Evolutionary conservation across 306 rosid species (phyloP).

Genomic region (Morella rubra): DNA sequence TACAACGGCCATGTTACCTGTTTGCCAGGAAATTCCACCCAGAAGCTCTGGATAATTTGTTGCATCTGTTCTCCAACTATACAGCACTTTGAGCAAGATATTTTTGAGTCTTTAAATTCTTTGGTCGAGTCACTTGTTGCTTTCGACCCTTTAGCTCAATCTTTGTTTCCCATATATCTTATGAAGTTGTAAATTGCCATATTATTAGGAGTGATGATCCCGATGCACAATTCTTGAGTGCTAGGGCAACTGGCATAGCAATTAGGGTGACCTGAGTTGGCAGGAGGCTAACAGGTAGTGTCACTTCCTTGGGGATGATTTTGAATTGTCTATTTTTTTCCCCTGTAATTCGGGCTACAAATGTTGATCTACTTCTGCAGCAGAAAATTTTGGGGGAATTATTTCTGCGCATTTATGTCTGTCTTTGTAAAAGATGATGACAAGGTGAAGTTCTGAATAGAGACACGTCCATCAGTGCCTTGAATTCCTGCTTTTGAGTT

Average conservation of each 20-base stretch:
- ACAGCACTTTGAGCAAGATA: conserved; percentile 59
- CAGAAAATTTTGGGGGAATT: conserved; percentile 42
- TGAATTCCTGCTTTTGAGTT: conserved; percentile 27
- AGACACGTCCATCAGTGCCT: conserved; percentile 6
- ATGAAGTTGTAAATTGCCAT: conserved; percentile 66
- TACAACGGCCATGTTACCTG: conserved; percentile 84
- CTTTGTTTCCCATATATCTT: conserved; percentile 50
- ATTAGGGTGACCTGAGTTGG: conserved; percentile 42
- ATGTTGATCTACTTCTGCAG: conserved; percentile 19
- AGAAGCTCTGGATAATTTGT: conserved; percentile 62
- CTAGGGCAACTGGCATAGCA: conserved; percentile 35
- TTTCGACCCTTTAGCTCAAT: conserved; percentile 45
- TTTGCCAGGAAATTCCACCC: conserved; percentile 96
- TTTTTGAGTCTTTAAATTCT: conserved; percentile 59
- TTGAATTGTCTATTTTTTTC: conserved; percentile 24
- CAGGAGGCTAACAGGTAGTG: conserved; percentile 38
- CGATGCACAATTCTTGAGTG: conserved; percentile 45
- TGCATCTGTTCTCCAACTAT: conserved; percentile 75
- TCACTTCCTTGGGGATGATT: conserved; percentile 43
- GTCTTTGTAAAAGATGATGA: conserved; percentile 48
- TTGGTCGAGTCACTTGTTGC: conserved; percentile 61
- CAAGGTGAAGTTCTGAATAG: conserved; percentile 51
- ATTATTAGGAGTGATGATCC: conserved; percentile 48
- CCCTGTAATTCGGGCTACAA: conserved; percentile 39
- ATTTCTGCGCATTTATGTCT: conserved; percentile 34